Conservation (phyloP, 208 protist species). For the Leishmania aethiopica region DNA sequence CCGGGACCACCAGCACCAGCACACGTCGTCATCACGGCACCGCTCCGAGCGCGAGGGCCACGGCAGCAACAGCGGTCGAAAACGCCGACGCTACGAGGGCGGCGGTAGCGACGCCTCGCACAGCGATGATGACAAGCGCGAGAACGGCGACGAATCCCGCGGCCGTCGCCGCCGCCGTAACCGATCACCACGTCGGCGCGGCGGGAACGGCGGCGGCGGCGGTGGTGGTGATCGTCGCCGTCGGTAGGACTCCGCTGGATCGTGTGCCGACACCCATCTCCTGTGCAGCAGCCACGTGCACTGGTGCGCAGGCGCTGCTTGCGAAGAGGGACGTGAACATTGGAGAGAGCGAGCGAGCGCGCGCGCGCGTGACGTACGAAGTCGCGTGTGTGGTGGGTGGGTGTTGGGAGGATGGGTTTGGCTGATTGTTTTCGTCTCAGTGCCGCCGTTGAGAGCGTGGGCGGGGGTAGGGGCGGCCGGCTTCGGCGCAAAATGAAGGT, state of each 20-base stretch:
- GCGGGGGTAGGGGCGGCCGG: background rate
- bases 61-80: background rate
- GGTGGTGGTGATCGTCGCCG: background rate
- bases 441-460: background rate
- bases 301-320: no score
- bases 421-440: no score
- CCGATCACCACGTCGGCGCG: constrained; percentile 1
- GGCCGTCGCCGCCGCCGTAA: constrained; percentile 5
- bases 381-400: no score
- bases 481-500: background rate
- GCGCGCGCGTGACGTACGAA: no score
- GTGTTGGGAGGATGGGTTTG: no score
- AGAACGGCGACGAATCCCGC: background rate
- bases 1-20: constrained; percentile 9
- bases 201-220: background rate
- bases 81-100: constrained; percentile 2
- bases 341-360: no score
- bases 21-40: constrained; percentile 1
- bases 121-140: constrained; percentile 7
- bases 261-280: background rate
- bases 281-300: background rate
- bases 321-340: no score
- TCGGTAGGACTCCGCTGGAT: background rate
- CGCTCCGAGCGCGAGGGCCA: background rate
- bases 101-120: constrained; percentile 1